Base-by-base conservation (phyloP, 164 flowering plant genomes). In the Aristolochia fimbriata region DNA sequence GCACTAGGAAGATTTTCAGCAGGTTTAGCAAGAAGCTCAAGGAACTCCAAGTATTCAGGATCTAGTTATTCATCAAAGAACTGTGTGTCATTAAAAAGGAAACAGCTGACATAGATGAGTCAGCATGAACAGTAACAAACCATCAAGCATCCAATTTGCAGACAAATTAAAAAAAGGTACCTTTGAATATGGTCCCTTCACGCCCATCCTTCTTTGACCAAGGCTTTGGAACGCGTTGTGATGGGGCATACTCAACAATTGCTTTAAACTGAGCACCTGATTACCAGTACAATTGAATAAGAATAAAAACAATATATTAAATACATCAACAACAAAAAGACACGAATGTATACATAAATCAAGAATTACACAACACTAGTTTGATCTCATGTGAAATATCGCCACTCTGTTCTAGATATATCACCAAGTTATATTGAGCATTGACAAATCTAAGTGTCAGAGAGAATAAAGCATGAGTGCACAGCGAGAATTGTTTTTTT, bases 1-100 rank as follows among this genome's bases (percentile, higher is more conserved):
- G 96, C 98, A 77, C 96, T 91, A 2, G 98, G 96, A 77, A 91
- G 97, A 78, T 88, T 83, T 77, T 85, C 95, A 49, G 75, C 82
- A 57, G 98, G 98, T 81, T 88, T 91, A 37, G 88, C 73, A 62
- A 91, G 64, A 69, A 64, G 55, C 62, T 91, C 97, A 68, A 88
- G 86, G 72, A 91, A 91, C 72, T 86, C 96, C 78, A 91, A 58
- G 71, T 85, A 91, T 69, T 85, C 92, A 21, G 87, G 81, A 79
- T 91, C 96, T 91, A 78, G 61, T 72, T n/a, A 59, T 61, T 55
- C 70, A 75, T 68, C 59, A 71, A 70, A 30, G 2, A 71, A 76
- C 62, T 51, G 60, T 55, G 67, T 48, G 54, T 65, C 60, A 65
- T 65, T 68, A 23, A 73, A 58, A 13, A 47, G 20, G 57, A 53